Evolutionary conservation across 83 land plant species (phyloP).

Genomic region (Isoetes engelmannii): DNA sequence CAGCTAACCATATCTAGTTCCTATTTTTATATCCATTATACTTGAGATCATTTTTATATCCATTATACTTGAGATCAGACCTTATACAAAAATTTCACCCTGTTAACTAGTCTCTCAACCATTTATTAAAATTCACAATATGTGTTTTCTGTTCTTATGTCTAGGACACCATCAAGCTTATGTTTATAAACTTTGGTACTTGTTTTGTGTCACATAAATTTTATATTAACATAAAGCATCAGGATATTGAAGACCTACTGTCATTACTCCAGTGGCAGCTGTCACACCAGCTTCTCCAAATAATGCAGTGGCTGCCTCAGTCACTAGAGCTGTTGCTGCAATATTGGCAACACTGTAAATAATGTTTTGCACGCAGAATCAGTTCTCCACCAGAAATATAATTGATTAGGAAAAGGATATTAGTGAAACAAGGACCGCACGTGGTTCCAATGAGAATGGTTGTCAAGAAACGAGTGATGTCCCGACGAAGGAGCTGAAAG

Average conservation of each 20-base stretch:
- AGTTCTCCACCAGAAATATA: slow-evolving; percentile 15
- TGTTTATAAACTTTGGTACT: too few relatives aligned
- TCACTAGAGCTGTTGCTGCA: slow-evolving; percentile 92
- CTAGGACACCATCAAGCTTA: too few relatives aligned
- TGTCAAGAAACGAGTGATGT: slow-evolving; percentile 88
- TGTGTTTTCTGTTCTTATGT: too few relatives aligned
- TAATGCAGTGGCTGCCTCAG: slow-evolving; percentile 83
- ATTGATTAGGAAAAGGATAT: background rate
- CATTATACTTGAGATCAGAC: too few relatives aligned
- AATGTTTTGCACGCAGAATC: slow-evolving; percentile 3
- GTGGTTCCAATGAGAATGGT: slow-evolving; percentile 97
- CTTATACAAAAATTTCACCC: too few relatives aligned
- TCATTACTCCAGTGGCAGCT: slow-evolving; percentile 97
- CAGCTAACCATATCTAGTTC: background rate
- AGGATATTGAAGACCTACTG: slow-evolving; percentile 47
- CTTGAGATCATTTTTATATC: too few relatives aligned
- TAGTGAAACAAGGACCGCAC: slow-evolving; percentile 30
- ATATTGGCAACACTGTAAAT: slow-evolving; percentile 70
- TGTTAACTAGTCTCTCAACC: too few relatives aligned
- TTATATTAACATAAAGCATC: too few relatives aligned
- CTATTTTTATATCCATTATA: background rate
- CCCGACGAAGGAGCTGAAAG: slow-evolving; percentile 82
- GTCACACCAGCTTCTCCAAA: slow-evolving; percentile 98
- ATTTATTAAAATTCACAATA: too few relatives aligned
- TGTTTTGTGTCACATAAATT: too few relatives aligned